phyloP scores from a whole-genome alignment of 2,329 filamentous ascomycete species.

The Botrytis squamosa region DNA sequence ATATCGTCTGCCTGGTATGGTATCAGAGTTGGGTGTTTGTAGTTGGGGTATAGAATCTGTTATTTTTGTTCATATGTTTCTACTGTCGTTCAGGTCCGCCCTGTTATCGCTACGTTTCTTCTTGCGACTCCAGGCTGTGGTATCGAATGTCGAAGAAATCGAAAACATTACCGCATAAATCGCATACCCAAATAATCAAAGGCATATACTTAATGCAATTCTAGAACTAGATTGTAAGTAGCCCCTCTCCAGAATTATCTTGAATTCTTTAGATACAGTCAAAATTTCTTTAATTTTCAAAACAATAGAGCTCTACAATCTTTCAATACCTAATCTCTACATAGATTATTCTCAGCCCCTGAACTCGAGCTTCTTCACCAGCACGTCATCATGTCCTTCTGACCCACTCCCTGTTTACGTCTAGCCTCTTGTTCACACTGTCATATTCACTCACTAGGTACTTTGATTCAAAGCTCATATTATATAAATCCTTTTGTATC shows the following conservation, averaged over 20 bases:
- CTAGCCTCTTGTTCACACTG: not conserved
- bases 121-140: not conserved
- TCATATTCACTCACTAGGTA: not conserved
- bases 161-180: rapidly evolving
- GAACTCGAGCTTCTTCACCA: not conserved
- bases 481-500: not conserved
- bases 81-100: rapidly evolving
- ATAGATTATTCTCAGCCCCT: not conserved
- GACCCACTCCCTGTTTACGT: rapidly evolving
- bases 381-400: too few relatives aligned
- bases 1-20: not conserved
- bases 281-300: not conserved
- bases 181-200: not conserved
- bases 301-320: rapidly evolving
- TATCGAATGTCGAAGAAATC: not conserved
- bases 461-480: too few relatives aligned
- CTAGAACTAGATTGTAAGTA: not conserved
- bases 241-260: not conserved
- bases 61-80: rapidly evolving
- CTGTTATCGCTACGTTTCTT: not conserved
- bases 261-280: too few relatives aligned
- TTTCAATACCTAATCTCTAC: too few relatives aligned
- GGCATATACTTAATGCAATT: too few relatives aligned
- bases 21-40: not conserved
- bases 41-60: rapidly evolving